Conservation (phyloP, 2,329 filamentous ascomycete genomes). For the Exserohilum turcica region DNA sequence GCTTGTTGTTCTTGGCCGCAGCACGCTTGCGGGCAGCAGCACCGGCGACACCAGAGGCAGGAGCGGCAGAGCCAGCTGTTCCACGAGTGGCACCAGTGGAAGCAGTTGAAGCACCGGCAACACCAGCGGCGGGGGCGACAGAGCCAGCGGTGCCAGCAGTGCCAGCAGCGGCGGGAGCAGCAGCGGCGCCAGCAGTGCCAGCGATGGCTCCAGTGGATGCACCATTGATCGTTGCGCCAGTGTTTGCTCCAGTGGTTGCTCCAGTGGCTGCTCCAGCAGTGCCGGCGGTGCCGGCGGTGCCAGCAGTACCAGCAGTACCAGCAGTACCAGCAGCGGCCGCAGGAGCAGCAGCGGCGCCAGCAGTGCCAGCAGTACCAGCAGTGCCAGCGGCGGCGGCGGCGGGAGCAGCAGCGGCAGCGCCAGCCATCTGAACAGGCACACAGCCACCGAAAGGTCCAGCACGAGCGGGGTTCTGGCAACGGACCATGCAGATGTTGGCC, state of each 20-base stretch:
- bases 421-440: conserved; percentile 60
- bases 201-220: conserved; percentile 7
- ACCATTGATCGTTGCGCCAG: too few species aligned
- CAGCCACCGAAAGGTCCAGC: conserved; percentile 68
- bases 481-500: conserved; percentile 65
- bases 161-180: conserved; percentile 1
- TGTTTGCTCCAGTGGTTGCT: too few species aligned
- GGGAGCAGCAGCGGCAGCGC: conserved; percentile 20
- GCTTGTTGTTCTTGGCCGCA: conserved; percentile 13
- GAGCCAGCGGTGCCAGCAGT: neutral
- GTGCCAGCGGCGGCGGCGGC: neutral
- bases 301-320: conserved; percentile 13
- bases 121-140: conserved; percentile 1
- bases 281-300: conserved; percentile 3
- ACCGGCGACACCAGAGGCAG: conserved; percentile 8
- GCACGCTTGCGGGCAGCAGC: conserved; percentile 28
- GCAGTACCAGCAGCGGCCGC: conserved; percentile 2
- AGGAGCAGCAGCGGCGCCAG: conserved; percentile 14
- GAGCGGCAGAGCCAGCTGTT: neutral
- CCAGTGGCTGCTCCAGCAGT: neutral
- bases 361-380: conserved; percentile 2
- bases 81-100: conserved; percentile 8
- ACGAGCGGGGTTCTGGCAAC: conserved; percentile 64
- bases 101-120: conserved; percentile 1
- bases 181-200: conserved; percentile 1